Evolutionary conservation across 2,329 filamentous ascomycete species (phyloP).

Genomic region (Fusarium piperis): DNA sequence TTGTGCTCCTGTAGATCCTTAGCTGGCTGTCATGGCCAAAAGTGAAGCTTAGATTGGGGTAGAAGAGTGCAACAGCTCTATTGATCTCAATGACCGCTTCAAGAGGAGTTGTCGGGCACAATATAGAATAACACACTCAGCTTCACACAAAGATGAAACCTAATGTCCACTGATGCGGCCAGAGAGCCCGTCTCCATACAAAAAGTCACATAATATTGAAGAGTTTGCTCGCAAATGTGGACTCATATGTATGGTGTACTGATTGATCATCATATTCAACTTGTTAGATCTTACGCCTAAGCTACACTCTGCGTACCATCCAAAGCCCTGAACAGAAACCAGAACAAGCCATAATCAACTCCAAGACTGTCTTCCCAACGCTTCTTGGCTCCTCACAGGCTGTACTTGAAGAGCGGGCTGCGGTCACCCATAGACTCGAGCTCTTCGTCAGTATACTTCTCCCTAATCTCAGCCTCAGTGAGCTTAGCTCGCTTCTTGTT

Average conservation of each 20-base stretch:
- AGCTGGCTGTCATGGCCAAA: neutral
- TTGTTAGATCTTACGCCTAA: neutral
- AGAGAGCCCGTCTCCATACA: neutral
- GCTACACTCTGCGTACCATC: neutral
- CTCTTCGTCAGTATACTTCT: slow-evolving; percentile 44
- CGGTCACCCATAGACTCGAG: slow-evolving; percentile 46
- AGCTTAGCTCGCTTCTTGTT: slow-evolving; percentile 41
- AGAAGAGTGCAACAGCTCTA: neutral
- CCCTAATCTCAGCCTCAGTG: slow-evolving; percentile 38
- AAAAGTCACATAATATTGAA: neutral
- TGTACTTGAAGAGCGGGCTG: slow-evolving; percentile 39
- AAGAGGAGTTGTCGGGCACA: too few relatives aligned
- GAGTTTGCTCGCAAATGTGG: neutral
- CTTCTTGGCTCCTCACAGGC: neutral
- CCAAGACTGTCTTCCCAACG: neutral
- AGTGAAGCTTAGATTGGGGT: neutral
- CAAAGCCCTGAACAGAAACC: neutral
- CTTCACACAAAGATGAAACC: neutral
- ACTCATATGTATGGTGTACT: neutral
- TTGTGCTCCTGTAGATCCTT: neutral
- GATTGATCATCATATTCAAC: neutral
- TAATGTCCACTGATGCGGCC: neutral
- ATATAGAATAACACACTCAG: too few relatives aligned
- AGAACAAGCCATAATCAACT: neutral
- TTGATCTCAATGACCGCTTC: too few relatives aligned